These are phyloP conservation scores for Tinospora cordifolia DNA, from an alignment of 164 flowering plant genomes.

Conservation along the genomic window DNA sequence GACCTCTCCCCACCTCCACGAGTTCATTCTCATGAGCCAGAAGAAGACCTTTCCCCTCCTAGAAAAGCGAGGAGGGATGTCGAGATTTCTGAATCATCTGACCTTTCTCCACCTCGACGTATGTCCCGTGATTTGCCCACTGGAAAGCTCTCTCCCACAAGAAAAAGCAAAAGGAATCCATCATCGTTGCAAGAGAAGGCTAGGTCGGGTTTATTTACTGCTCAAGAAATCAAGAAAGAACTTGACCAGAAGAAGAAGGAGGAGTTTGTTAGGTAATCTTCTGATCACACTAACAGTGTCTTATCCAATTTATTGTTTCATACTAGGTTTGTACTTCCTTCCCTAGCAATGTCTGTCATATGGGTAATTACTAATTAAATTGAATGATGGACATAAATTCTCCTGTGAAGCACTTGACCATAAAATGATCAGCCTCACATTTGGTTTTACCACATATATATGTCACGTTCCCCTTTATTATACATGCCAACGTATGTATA, in stretches of 20 bases:
- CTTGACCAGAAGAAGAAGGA: constrained; percentile 42
- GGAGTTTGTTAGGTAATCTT: constrained; percentile 48
- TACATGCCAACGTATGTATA: no score
- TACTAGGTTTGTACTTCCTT: background rate
- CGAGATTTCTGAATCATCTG: constrained; percentile 15
- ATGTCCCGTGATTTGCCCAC: constrained; percentile 5
- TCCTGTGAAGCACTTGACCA: background rate
- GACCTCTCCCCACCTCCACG: constrained; percentile 26
- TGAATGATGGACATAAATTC: background rate
- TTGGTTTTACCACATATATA: background rate
- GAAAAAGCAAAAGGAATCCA: constrained; percentile 37
- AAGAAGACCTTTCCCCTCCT: constrained; percentile 46
- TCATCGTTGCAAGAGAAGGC: constrained; percentile 26
- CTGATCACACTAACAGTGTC: constrained; percentile 1
- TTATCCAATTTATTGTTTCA: background rate
- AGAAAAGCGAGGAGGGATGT: constrained; percentile 28
- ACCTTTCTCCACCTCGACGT: constrained; percentile 24
- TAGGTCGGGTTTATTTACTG: constrained; percentile 61
- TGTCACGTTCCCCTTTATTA: no score
- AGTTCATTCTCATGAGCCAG: constrained; percentile 8
- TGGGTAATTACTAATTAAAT: background rate
- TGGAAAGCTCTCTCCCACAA: constrained; percentile 61
- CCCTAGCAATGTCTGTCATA: background rate
- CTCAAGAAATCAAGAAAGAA: constrained; percentile 55
- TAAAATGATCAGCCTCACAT: background rate